Evolutionary conservation across 2,329 filamentous ascomycete species (phyloP).

Genomic region (Fusarium sp.): DNA sequence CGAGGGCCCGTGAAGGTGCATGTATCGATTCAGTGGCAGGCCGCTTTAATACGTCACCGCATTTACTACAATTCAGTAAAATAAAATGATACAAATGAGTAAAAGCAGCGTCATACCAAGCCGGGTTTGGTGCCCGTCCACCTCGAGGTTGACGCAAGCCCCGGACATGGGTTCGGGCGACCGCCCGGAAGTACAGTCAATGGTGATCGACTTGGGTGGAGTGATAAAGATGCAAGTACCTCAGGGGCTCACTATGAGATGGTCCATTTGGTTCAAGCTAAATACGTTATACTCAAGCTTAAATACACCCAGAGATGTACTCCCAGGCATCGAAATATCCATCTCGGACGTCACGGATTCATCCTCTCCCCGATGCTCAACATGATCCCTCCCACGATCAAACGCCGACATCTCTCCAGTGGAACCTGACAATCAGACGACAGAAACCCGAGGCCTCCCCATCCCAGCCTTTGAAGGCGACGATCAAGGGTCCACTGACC

Average conservation of each 20-base stretch:
- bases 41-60: not conserved
- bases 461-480: not conserved
- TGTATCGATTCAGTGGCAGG: not conserved
- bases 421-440: not conserved
- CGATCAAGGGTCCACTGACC: not conserved
- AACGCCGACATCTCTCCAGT: not conserved
- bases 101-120: not conserved
- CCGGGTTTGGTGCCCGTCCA: not conserved
- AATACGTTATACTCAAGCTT: not conserved
- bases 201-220: not conserved
- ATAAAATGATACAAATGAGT: not conserved
- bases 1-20: not conserved
- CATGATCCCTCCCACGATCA: not conserved
- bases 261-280: not conserved
- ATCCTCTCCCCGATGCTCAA: not conserved
- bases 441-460: not conserved
- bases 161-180: constrained; percentile 24
- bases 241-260: not conserved
- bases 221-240: not conserved
- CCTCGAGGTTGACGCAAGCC: constrained; percentile 27
- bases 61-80: too few species aligned
- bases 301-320: not conserved
- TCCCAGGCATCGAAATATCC: not conserved
- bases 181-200: constrained; percentile 13
- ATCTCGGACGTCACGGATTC: not conserved